A percentile compares a stretch with the other conserved stretches of the same genome.
Conservation (phyloP, 2,329 filamentous ascomycete species). For the Dothideomycetes sp. region DNA sequence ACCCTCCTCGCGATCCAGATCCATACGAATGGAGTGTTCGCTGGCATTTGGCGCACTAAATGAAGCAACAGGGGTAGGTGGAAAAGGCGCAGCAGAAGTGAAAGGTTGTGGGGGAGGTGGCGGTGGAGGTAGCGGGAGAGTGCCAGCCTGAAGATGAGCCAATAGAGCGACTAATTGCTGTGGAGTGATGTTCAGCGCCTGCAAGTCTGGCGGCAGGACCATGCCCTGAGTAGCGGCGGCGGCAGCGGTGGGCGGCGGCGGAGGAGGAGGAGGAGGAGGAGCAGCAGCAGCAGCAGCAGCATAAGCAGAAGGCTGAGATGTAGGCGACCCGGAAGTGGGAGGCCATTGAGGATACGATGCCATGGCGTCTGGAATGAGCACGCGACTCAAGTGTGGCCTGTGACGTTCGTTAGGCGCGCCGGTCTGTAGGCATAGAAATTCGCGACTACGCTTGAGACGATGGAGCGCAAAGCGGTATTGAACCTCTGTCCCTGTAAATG, state of each 20-base stretch:
- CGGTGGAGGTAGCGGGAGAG: constrained; percentile 10
- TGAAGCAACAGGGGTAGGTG: constrained; percentile 3
- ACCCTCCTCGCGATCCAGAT: constrained; percentile 15
- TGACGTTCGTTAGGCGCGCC: constrained; percentile 3
- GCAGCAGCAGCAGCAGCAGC: too few relatives aligned
- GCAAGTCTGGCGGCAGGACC: constrained; percentile 12
- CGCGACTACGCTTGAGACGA: background rate
- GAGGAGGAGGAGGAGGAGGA: background rate
- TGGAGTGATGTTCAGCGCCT: constrained; percentile 13
- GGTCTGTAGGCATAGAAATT: background rate
- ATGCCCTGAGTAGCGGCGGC: constrained; percentile 3
- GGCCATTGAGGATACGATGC: constrained; percentile 10
- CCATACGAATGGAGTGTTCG: constrained; percentile 2
- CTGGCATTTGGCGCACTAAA: background rate
- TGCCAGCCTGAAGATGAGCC: constrained; percentile 12
- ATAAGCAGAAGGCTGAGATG: constrained; percentile 1
- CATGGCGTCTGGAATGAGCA: background rate
- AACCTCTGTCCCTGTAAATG: too few relatives aligned
- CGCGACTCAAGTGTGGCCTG: constrained; percentile 1
- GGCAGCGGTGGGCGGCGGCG: constrained; percentile 1
- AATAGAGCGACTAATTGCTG: constrained; percentile 13
- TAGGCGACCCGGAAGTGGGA: constrained; percentile 5
- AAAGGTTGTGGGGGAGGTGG: constrained; percentile 8
- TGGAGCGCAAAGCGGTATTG: too few relatives aligned
- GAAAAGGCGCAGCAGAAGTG: background rate